Base-by-base conservation (phyloP, 2,329 filamentous ascomycete genomes). In the Trichoderma cornu-damae region DNA sequence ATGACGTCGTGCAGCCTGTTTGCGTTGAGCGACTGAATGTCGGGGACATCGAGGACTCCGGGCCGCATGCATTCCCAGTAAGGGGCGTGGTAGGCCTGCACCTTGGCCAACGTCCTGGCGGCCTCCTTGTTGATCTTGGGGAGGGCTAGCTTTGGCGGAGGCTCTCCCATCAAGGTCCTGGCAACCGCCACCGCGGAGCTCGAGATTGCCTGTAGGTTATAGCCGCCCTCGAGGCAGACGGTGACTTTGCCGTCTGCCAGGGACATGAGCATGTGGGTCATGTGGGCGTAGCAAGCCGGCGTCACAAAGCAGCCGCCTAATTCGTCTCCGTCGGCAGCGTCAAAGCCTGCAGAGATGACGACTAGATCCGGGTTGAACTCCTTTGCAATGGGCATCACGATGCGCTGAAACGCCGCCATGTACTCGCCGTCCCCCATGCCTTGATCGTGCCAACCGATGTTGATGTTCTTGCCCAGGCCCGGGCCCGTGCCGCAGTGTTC, bases 241-340 rank as follows among this genome's bases (percentile, higher is more conserved):
- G 90, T 89, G 12, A 99, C 81, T 68, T 92, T 96, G 26, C 94
- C 94, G 43, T 86, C 81, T 0, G 94, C 93, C 18, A 99, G 79
- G 2, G 90, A 91, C 92, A 96, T 97, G 47, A 99, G 82, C 93
- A 97, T 96, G 69, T 96, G 91, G 14, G 94, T 97, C 94, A 99
- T 97, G 68, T 99, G 93, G 12, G 92, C 90, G 69, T 97, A 99
- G 68, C 94, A 96, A 4, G 85, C 75, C 0, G 94, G 94, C 1
- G 91, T 88, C 4, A 99, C 94, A 67, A 90, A 93, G 70, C 94
- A 99, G 30, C 89, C 90, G 50, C 94, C 94, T 1, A 99, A 81
- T 67, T 94, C 87, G 70, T 99, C 94, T 11, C 94, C 94, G 62
- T 89, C 89, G 0, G 94, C 94, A 14, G 94, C 94, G 70, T 99